These are phyloP conservation scores for Phylloporus arenicola DNA, from an alignment of 768 basidiomycete genomes.

Conservation along the genomic window DNA sequence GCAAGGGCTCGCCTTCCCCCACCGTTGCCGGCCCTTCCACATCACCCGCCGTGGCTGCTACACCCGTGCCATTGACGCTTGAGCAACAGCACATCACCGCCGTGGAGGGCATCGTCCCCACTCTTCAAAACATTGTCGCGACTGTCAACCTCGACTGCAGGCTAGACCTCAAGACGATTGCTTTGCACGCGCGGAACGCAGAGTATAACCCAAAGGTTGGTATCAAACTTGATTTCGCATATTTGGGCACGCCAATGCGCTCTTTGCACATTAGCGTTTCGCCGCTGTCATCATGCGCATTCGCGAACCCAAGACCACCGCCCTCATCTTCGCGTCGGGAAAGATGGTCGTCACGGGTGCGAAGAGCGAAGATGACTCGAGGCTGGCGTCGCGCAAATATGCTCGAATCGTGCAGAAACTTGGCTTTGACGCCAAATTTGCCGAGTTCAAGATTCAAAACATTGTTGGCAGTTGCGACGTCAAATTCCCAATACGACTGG, in stretches of 20 bases:
- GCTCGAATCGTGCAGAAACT: slow-evolving; percentile 99
- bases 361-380: slow-evolving; percentile 97
- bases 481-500: slow-evolving; percentile 96
- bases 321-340: slow-evolving; percentile 97
- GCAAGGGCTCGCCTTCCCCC: slow-evolving; percentile 31
- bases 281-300: slow-evolving; percentile 99
- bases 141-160: slow-evolving; percentile 98
- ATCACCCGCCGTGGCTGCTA: slow-evolving; percentile 50
- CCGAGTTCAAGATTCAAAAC: slow-evolving; percentile 99
- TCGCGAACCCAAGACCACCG: slow-evolving; percentile 98
- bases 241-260: slow-evolving; percentile 56
- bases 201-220: slow-evolving; percentile 99
- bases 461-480: slow-evolving; percentile 98
- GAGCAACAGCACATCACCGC: slow-evolving; percentile 95
- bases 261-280: slow-evolving; percentile 84
- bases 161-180: slow-evolving; percentile 96
- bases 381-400: slow-evolving; percentile 96
- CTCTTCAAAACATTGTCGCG: slow-evolving; percentile 98
- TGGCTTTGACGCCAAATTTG: slow-evolving; percentile 98
- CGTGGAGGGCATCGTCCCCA: slow-evolving; percentile 98
- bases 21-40: slow-evolving; percentile 54
- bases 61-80: slow-evolving; percentile 70
- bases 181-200: slow-evolving; percentile 94
- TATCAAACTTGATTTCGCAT: slow-evolving; percentile 35
- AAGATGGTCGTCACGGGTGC: slow-evolving; percentile 99